Evolutionary conservation across 257 asterid species (phyloP), one percentile per base, ranked within the genome.

Genomic region (Nicotiana benthamiana): DNA sequence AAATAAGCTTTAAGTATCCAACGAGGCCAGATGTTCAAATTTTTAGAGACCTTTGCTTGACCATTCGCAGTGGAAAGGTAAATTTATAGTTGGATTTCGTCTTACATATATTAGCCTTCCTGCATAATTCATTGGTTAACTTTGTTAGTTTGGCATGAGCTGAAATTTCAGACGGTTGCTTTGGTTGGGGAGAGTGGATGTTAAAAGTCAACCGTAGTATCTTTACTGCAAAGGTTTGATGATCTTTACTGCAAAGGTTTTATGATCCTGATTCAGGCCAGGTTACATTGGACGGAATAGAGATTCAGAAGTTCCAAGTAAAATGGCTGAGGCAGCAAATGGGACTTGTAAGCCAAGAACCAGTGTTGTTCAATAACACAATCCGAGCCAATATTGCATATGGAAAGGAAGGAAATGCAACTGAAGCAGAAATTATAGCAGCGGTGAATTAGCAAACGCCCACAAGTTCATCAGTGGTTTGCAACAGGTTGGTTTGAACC

Each of bases 261-360:
- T 93, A 93, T 60, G 84, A 93, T 80, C 97, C 94, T 1, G 97
- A 95, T 64, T 84, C 97, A 6, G 98, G 98, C 3, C 87, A 75
- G 12, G 88, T 95, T 30, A 85, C 87, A 7, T 66, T 95, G 11
- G 98, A 95, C n/a, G 97, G 98, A 17, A 86, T 86, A 5, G 98
- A 95, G 86, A 93, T 95, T 48, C 84, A 84, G 9, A 92, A 90
- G 84, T 87, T 95, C 83, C 91, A 91, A 72, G 78, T 93, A 81
- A 92, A 90, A 80, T 94, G 98, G 98, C 86, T 94, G 12, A 92
- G 97, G 80, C 93, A 83, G 65, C 98, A 91, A 87, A 94, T 94
- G 97, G 98, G 98, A 43, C 93, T 94, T 1, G 98, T 94, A 63
- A 92, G 98, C 86, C 98, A 94, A 85, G 98, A 94, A 79, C 97